Base-by-base conservation (phyloP, 768 basidiomycete species). In the Pulveroboletus sp. region DNA sequence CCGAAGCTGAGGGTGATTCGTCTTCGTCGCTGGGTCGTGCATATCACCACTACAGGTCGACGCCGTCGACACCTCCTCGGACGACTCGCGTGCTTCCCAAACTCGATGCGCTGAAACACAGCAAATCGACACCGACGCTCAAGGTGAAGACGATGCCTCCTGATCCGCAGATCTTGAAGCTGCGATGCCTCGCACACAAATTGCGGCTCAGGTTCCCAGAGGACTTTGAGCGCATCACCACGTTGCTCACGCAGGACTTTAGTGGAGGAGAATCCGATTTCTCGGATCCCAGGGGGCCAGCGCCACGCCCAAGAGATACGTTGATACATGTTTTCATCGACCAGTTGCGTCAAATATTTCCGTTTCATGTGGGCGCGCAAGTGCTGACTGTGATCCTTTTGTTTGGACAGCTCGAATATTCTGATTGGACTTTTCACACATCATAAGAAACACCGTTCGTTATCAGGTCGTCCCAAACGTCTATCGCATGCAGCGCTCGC, bases 361-460 rank as follows among this genome's bases (percentile, higher is more conserved):
- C 14, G 3, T 14, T 27, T 45, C 6, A 18, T 15, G 30, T 17
- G 14, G 8, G 27, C 27, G 27, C 27, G 9, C 36, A n/a, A 15
- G 18, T 7, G 30, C 49, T 65, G 49, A 66, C 50, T 8, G 3
- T 38, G 2, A 21, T 21, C 21, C 3, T 43, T 37, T 32, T 21
- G n/a, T 27, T 33, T 42, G 0, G 27, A 41, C 57, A 92, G 90
- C 57, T 93, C 90, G 14, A 93, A 93, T 63, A 92, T 93, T 54
- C 78, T 93, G 40, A 83, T 93, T 52, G 90, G 90, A 31, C 77
- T 92, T 47, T 65, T 92, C n/a, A 79, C 76, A 27, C 81, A 85
- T 66, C 67, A 86, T 45, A 83, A 81, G 63, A 80, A 76, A 48
- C 73, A 79, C 54, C 71, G 68, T 56, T 73, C 56, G 32, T 54